Conservation (phyloP, 352 stramenopile species). For the Plasmopara muralis region DNA sequence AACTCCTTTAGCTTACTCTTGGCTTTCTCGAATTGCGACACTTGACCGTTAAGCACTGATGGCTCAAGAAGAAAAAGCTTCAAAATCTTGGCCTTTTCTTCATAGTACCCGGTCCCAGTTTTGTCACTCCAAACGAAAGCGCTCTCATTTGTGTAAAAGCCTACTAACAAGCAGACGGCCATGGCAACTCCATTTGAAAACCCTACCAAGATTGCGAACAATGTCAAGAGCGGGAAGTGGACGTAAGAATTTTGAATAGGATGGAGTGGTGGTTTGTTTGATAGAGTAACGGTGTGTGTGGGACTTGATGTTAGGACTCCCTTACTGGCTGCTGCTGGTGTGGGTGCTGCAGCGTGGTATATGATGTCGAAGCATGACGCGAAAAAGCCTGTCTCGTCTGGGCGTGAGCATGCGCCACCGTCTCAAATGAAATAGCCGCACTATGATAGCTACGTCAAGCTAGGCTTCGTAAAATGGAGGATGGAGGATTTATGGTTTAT, state of each 20-base stretch:
- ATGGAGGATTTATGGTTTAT: not conserved
- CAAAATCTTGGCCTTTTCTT: not conserved
- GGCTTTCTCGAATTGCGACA: not conserved
- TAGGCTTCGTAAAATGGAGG: not conserved
- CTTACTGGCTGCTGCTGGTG: constrained; percentile 21
- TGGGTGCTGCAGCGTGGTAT: constrained; percentile 28
- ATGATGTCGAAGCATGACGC: constrained; percentile 21
- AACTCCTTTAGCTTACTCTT: not conserved
- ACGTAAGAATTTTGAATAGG: constrained; percentile 16
- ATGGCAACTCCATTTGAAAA: constrained; percentile 30
- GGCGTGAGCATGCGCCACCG: constrained; percentile 19
- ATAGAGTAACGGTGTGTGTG: not conserved
- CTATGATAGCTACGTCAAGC: not conserved
- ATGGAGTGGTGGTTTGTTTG: not conserved
- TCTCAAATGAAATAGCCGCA: constrained; percentile 24
- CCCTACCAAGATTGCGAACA: constrained; percentile 21
- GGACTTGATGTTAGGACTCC: constrained; percentile 10
- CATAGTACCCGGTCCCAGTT: constrained; percentile 6
- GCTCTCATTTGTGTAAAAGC: constrained; percentile 10
- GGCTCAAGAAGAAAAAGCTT: constrained; percentile 4
- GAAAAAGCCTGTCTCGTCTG: constrained; percentile 6
- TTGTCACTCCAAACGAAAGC: not conserved
- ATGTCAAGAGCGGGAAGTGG: constrained; percentile 29
- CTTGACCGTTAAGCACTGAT: constrained; percentile 3
- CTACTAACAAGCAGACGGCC: not conserved